phyloP scores from a whole-genome alignment of 2,329 filamentous ascomycete genomes.

The Sphaerulina vaccinii region DNA sequence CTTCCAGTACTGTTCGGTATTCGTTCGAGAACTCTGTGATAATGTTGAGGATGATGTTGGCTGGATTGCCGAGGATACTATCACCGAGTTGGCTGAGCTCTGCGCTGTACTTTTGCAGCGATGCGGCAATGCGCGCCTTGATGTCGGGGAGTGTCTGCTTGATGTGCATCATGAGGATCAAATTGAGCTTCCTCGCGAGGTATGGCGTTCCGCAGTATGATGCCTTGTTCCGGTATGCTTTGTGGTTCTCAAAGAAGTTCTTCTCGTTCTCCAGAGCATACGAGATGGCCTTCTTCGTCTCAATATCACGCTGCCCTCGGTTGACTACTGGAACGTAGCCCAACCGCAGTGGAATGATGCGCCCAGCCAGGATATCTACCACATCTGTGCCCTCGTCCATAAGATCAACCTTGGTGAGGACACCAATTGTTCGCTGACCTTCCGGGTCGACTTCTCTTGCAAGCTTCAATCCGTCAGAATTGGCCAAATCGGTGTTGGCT shows the following conservation, averaged over 20 bases:
- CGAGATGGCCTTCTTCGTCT: slow-evolving; percentile 94
- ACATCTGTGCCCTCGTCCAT: slow-evolving; percentile 99
- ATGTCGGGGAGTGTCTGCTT: slow-evolving; percentile 99
- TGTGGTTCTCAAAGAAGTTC: slow-evolving; percentile 97
- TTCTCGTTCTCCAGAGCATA: slow-evolving; percentile 90
- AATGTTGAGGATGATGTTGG: slow-evolving; percentile 96
- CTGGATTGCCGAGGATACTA: slow-evolving; percentile 91
- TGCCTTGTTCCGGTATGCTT: slow-evolving; percentile 97
- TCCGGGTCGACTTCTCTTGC: slow-evolving; percentile 96
- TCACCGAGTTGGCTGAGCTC: slow-evolving; percentile 84
- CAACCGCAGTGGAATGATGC: slow-evolving; percentile 90
- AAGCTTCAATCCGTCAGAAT: slow-evolving; percentile 95
- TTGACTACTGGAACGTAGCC: slow-evolving; percentile 98
- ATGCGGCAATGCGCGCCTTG: slow-evolving; percentile 93
- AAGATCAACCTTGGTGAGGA: slow-evolving; percentile 95
- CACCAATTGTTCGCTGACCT: slow-evolving; percentile 95
- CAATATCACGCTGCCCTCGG: slow-evolving; percentile 94
- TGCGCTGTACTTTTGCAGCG: slow-evolving; percentile 82
- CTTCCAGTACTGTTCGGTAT: slow-evolving; percentile 92
- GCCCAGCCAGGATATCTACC: slow-evolving; percentile 94
- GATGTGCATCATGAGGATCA: slow-evolving; percentile 99
- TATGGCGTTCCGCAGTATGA: slow-evolving; percentile 98
- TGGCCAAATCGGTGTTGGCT: slow-evolving; percentile 96
- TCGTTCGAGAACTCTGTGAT: slow-evolving; percentile 99
- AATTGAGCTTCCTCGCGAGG: slow-evolving; percentile 90